Conservation (phyloP, 106 monocot species). For the Chionographis japonica region DNA sequence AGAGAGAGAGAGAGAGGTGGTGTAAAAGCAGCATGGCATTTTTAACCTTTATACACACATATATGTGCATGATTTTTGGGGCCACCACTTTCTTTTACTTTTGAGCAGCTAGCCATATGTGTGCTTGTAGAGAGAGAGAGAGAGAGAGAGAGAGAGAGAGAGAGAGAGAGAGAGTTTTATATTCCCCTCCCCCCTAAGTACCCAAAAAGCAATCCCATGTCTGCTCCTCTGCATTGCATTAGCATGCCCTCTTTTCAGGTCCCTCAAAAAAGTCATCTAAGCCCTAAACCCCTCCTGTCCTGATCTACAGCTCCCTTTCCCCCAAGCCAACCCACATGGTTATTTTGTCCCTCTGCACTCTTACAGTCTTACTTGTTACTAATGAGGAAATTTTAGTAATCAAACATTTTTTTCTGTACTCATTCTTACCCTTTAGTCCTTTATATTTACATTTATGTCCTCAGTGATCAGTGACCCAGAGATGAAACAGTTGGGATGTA, state of each 20-base stretch:
- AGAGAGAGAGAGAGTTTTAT: not conserved
- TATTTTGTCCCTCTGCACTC: too few relatives aligned
- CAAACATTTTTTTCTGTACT: too few relatives aligned
- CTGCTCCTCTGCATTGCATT: conserved; percentile 17
- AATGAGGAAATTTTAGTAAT: too few relatives aligned
- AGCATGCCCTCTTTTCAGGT: conserved; percentile 3
- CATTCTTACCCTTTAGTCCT: too few relatives aligned
- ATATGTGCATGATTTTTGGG: not conserved
- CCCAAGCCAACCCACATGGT: too few relatives aligned
- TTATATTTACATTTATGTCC: too few relatives aligned
- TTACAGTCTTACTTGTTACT: too few relatives aligned
- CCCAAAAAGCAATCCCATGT: conserved; percentile 23
- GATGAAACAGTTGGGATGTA: too few relatives aligned
- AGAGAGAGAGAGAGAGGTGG: not conserved
- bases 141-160: not conserved
- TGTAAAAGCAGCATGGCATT: not conserved
- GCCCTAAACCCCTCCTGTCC: conserved; percentile 3
- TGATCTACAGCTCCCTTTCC: not conserved
- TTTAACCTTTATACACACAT: conserved; percentile 9
- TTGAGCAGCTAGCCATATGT: not conserved
- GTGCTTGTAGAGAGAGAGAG: conserved; percentile 5
- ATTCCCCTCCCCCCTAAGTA: conserved; percentile 12
- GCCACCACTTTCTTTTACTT: not conserved
- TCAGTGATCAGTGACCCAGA: too few relatives aligned
- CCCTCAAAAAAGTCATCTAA: not conserved